Percentiles rank a stretch among this genome's conserved stretches.
Evolutionary conservation across 2,329 filamentous ascomycete genomes (phyloP).

Genomic region (Fusarium sp.): DNA sequence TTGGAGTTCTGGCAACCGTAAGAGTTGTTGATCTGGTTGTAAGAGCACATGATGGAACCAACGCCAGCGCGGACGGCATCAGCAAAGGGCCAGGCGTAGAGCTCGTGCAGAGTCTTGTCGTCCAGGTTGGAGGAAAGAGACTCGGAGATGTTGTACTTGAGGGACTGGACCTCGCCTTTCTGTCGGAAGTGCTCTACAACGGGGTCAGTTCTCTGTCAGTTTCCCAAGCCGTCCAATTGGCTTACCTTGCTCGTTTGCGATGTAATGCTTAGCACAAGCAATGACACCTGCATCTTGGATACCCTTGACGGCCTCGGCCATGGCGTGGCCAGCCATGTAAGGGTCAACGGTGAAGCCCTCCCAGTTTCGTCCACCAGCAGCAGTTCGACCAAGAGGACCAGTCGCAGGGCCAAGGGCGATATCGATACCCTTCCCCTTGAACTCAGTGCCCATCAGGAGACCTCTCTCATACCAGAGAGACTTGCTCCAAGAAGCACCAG

Average conservation of each 20-base stretch:
- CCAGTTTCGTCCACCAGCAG: conserved; percentile 67
- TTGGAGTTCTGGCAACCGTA: conserved; percentile 84
- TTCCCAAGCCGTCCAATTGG: fast-evolving
- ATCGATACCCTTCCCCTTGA: conserved; percentile 79
- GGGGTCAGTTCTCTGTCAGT: not conserved
- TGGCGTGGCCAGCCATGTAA: conserved; percentile 75
- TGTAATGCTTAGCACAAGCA: conserved; percentile 82
- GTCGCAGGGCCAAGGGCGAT: conserved; percentile 67
- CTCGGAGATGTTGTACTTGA: conserved; percentile 70
- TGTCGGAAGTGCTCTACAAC: conserved; percentile 74
- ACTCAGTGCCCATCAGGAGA: conserved; percentile 65
- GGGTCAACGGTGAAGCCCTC: conserved; percentile 77
- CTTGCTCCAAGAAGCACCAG: conserved; percentile 85
- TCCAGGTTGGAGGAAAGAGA: conserved; percentile 69
- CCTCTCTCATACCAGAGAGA: conserved; percentile 67
- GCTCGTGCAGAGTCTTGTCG: conserved; percentile 78
- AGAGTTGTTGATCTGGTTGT: conserved; percentile 83
- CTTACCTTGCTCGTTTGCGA: conserved; percentile 73
- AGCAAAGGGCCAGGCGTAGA: conserved; percentile 82
- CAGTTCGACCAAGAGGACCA: conserved; percentile 58
- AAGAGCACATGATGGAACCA: conserved; percentile 71
- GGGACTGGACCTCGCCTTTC: conserved; percentile 59
- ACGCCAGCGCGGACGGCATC: conserved; percentile 76
- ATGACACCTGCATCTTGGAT: conserved; percentile 86
- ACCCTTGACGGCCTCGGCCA: conserved; percentile 77